phyloP scores from a whole-genome alignment of 768 basidiomycete species.

The Auriscalpium microsporum region DNA sequence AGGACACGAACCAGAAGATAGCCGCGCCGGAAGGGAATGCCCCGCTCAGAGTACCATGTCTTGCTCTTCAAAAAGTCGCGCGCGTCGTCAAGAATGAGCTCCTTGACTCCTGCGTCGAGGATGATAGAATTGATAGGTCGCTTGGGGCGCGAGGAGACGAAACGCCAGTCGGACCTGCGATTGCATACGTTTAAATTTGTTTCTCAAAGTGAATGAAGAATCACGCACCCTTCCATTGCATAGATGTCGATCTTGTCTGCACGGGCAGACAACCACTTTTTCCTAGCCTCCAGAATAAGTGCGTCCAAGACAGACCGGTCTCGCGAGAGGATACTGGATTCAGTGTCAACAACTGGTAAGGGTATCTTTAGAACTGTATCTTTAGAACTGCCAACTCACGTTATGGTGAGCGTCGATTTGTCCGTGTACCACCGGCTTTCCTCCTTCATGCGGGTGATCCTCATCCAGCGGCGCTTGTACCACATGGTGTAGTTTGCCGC shows the following conservation, averaged over 20 bases:
- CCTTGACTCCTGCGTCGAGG: conserved; percentile 60
- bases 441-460: conserved; percentile 26
- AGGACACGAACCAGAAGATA: conserved; percentile 46
- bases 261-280: conserved; percentile 3
- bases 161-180: conserved; percentile 38
- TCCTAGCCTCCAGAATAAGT: conserved; percentile 10
- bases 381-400: conserved; percentile 24
- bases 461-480: conserved; percentile 33
- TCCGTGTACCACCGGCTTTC: conserved; percentile 27
- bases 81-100: conserved; percentile 59
- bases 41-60: conserved; percentile 65
- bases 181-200: not conserved
- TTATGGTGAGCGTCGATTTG: conserved; percentile 33
- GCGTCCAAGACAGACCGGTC: conserved; percentile 12
- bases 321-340: conserved; percentile 6
- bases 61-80: conserved; percentile 62
- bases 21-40: conserved; percentile 73
- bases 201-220: not conserved
- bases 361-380: too few species aligned
- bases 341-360: too few species aligned
- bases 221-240: conserved; percentile 34
- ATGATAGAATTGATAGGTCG: conserved; percentile 61
- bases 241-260: conserved; percentile 29
- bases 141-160: conserved; percentile 50
- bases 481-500: conserved; percentile 34